Conservation (phyloP, 1,284 basidiomycete genomes). For the Leccinum colubrinum region DNA sequence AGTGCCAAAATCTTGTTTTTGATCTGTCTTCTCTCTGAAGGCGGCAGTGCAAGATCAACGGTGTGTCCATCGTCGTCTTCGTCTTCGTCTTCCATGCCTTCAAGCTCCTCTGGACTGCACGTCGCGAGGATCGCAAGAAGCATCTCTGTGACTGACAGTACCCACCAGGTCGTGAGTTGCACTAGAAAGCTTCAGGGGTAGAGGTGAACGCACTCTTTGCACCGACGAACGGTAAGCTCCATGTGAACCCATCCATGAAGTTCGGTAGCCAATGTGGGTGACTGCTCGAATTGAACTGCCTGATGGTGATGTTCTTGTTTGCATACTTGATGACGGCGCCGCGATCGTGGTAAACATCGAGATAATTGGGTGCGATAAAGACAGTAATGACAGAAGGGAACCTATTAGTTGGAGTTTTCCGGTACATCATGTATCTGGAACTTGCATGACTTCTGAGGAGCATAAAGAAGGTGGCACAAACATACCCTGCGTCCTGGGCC, state of each 20-base stretch:
- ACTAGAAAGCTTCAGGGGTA: neutral
- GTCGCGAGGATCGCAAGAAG: slow-evolving; percentile 92
- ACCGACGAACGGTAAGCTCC: slow-evolving; percentile 98
- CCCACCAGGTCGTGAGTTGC: neutral
- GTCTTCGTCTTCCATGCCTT: slow-evolving; percentile 53
- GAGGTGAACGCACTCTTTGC: slow-evolving; percentile 76
- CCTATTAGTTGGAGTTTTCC: slow-evolving; percentile 38
- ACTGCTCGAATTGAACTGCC: slow-evolving; percentile 92
- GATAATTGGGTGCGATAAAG: slow-evolving; percentile 85
- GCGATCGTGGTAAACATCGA: slow-evolving; percentile 86
- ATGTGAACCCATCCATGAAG: slow-evolving; percentile 99
- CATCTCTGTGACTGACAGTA: slow-evolving; percentile 88
- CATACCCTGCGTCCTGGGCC: slow-evolving; percentile 93
- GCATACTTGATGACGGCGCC: slow-evolving; percentile 97
- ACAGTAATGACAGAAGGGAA: slow-evolving; percentile 88
- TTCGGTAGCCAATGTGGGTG: slow-evolving; percentile 96
- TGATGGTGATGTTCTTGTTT: slow-evolving; percentile 96
- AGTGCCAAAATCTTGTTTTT: slow-evolving; percentile 81
- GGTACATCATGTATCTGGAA: slow-evolving; percentile 64
- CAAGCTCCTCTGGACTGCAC: slow-evolving; percentile 94
- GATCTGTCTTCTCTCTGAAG: slow-evolving; percentile 49
- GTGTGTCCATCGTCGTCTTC: slow-evolving; percentile 24
- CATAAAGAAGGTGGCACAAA: slow-evolving; percentile 1
- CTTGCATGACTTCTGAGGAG: slow-evolving; percentile 13
- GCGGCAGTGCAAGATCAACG: slow-evolving; percentile 36